Percentiles rank a stretch among this genome's conserved stretches.
phyloP scores from a whole-genome alignment of 495 filamentous ascomycete species.

The Venustampulla echinocandica region DNA sequence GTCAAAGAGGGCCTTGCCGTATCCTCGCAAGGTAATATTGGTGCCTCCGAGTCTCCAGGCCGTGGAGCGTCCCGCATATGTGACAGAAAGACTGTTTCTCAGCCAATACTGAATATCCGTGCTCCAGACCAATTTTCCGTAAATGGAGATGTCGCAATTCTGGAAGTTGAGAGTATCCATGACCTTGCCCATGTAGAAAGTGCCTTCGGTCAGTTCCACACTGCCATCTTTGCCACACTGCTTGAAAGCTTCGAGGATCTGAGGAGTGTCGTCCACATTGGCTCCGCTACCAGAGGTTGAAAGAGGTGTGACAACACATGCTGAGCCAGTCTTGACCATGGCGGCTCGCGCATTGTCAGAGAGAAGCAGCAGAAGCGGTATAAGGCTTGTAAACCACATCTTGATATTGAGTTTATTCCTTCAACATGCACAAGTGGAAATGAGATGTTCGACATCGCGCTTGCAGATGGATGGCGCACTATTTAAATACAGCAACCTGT shows the following conservation, averaged over 20 bases:
- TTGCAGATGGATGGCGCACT: no score
- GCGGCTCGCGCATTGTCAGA: no score
- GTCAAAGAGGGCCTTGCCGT: constrained; percentile 34
- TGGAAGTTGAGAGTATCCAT: constrained; percentile 35
- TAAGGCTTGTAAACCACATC: no score
- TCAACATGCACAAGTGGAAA: no score
- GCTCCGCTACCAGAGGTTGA: background rate
- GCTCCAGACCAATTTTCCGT: constrained; percentile 31
- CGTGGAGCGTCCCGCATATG: constrained; percentile 38
- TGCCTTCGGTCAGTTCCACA: constrained; percentile 30
- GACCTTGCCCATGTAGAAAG: constrained; percentile 32
- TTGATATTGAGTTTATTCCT: no score
- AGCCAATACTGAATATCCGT: constrained; percentile 39
- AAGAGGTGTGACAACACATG: constrained; percentile 8
- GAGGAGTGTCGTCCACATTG: constrained; percentile 28
- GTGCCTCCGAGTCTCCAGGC: constrained; percentile 38
- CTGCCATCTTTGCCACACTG: constrained; percentile 33
- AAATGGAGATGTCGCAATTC: constrained; percentile 31
- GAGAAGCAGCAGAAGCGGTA: no score
- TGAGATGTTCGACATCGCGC: no score
- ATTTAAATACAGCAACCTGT: no score
- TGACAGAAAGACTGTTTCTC: constrained; percentile 31
- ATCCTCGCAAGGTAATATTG: constrained; percentile 31
- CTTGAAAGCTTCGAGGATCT: constrained; percentile 34
- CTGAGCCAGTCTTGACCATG: constrained; percentile 6